Base-by-base conservation (phyloP, 208 protist genomes). In the Polymyxa betae region DNA sequence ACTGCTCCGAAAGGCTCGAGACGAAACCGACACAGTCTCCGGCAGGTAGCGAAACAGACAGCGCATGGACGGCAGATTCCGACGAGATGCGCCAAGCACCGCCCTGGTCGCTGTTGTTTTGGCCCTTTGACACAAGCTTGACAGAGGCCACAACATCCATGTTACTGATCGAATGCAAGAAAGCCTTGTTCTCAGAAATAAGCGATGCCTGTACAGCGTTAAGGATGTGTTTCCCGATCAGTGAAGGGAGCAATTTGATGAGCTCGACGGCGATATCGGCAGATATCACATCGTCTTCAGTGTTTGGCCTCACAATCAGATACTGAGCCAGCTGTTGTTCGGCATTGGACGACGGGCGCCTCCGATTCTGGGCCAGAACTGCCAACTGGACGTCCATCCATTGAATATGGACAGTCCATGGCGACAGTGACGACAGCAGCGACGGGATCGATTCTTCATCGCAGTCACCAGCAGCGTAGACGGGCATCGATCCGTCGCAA, bases 321-420 rank as follows among this genome's bases (percentile, higher is more conserved):
- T 5, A 43, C 5, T 5, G 5, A 20, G 72, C 72, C 5, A 82
- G 5, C 10, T 40, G 35, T 45, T 43, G 5, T n/a, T 82, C 72
- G 16, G 72, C n/a, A 12, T 35, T 16, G 5, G n/a, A 5, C 5
- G 5, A 5, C 35, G 72, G 72, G n/a, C 5, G 16, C 5, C 16
- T 43, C 72, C 72, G 5, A 38, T 82, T 82, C 16, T 82, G 16
- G 16, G 16, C 35, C 5, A 43, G 35, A 40, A 82, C 5, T 5
- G 72, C 72, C 72, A 82, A 82, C 40, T 82, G 72, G 72, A 82
- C 40, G n/a, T 35, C 72, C 5, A 82, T 82, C 72, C 72, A 82
- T 43, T 82, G n/a, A 5, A 82, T 35, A 20, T 82, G 72, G 5
- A 82, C 5, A 82, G n/a, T 82, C 72, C 72, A 82, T n/a, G 40